phyloP scores from a whole-genome alignment of 805 yeast genomes.

The Torulaspora delbrueckii region DNA sequence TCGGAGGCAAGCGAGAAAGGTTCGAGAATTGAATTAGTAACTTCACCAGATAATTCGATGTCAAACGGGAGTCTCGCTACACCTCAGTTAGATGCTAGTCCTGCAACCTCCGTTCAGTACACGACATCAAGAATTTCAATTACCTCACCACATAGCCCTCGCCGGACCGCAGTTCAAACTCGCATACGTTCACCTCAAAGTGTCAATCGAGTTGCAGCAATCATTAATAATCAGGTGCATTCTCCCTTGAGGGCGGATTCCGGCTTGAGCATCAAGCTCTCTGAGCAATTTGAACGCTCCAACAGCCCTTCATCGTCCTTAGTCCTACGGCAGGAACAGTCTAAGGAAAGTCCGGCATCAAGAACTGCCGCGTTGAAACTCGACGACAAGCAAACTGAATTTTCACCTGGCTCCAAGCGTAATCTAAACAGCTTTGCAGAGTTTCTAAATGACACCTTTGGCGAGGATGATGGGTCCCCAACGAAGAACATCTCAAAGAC shows the following conservation, averaged over 20 bases:
- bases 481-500: conserved; percentile 1
- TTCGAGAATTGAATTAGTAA: not conserved
- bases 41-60: conserved; percentile 5
- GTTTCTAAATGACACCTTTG: conserved; percentile 26
- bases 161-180: conserved; percentile 11
- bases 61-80: conserved; percentile 3
- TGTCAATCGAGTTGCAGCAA: conserved; percentile 30
- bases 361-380: not conserved
- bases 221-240: conserved; percentile 32
- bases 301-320: conserved; percentile 6
- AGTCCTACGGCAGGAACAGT: conserved; percentile 1
- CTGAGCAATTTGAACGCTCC: not conserved
- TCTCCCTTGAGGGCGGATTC: conserved; percentile 29
- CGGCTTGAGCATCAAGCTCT: conserved; percentile 2
- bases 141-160: conserved; percentile 27
- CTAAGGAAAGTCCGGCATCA: conserved; percentile 5
- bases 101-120: conserved; percentile 35
- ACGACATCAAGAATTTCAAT: conserved; percentile 37
- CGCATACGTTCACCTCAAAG: conserved; percentile 24
- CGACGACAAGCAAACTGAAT: conserved; percentile 13
- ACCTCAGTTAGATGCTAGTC: conserved; percentile 20
- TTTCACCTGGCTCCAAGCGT: conserved; percentile 31
- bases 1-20: not conserved
- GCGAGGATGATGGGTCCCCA: conserved; percentile 10
- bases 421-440: conserved; percentile 28